Evolutionary conservation across 306 rosid species (phyloP), one percentile per base, ranked within the genome.

Genomic region (barrel medic (Medicago truncatula)): DNA sequence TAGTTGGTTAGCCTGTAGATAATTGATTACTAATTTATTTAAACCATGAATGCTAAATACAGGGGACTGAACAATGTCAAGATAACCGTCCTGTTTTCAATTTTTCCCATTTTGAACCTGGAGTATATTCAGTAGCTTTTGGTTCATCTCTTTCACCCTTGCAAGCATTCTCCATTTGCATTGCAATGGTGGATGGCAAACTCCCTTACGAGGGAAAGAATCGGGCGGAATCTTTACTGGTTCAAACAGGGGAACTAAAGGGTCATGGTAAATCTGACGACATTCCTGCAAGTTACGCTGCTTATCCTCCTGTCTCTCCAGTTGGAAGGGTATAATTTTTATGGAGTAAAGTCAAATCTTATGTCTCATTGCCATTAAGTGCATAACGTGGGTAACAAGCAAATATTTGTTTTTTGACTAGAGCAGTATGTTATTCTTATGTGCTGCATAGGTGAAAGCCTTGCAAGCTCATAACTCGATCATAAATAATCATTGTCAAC

Each of bases 151-250:
- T 96, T 65, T 80, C 98, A 54, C 83, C 78, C 75, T 74, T 96
- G 85, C 99, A 88, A 88, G 99, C 98, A 46, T 92, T 96, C 86
- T 92, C 97, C 76, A 86, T 89, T 43, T 86, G 97, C 91, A 80
- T 89, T 85, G 92, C 98, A 9, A 83, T 89, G 75, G 76, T 96
- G 75, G 96, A 96, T 70, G 47, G 96, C 80, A 80, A 76, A 87
- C 88, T 85, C 67, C 83, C 84, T 52, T 60, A 70, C 50, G 87
- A 86, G 80, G 93, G 69, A 72, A 88, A 79, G 59, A 44, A 80
- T 75, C 64, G 21, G 1, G 83, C 70, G 64, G 78, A 82, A 71
- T 76, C 80, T 50, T 47, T 44, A 46, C 39, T 67, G 13, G 65
- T 81, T 83, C 87, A 85, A 47, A 78, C 64, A 18, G 86, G 80